Percentiles rank a stretch among this genome's conserved stretches.
phyloP scores from a whole-genome alignment of 1,284 basidiomycete genomes.

The Rhodotorula sp. region DNA sequence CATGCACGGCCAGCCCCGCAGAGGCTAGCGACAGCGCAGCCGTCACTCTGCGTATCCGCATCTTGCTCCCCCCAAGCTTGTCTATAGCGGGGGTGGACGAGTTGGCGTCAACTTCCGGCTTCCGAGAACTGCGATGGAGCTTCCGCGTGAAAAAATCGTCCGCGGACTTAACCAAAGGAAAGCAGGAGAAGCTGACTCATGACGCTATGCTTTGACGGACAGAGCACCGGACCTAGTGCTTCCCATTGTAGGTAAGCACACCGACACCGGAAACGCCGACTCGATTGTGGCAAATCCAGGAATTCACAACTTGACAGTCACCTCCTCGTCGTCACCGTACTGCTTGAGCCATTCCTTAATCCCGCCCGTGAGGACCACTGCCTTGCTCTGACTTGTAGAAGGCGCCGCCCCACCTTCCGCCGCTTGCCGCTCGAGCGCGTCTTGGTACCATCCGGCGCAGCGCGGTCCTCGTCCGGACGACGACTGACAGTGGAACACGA shows the following conservation, averaged over 20 bases:
- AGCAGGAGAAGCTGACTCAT: too few species aligned
- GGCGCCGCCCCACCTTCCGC: background rate
- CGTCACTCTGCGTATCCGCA: background rate
- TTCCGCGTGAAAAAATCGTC: too few species aligned
- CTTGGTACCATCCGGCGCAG: constrained; percentile 49
- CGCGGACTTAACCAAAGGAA: too few species aligned
- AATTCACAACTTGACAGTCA: constrained; percentile 21
- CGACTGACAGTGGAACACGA: constrained; percentile 49
- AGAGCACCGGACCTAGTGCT: too few species aligned
- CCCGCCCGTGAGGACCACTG: constrained; percentile 47
- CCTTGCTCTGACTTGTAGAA: constrained; percentile 21
- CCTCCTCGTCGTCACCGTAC: constrained; percentile 28
- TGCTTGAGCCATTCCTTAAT: constrained; percentile 45
- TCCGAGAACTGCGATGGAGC: too few species aligned
- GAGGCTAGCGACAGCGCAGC: background rate
- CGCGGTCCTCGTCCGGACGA: constrained; percentile 47
- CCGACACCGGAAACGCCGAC: too few species aligned
- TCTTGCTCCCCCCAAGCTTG: too few species aligned
- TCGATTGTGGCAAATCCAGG: too few species aligned
- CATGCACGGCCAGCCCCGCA: background rate
- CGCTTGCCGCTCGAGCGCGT: constrained; percentile 39
- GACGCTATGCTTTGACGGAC: too few species aligned
- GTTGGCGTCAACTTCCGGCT: too few species aligned
- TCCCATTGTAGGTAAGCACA: too few species aligned
- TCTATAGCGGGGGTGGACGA: too few species aligned